phyloP scores from a whole-genome alignment of 108 stramenopile species.

The Nannochloropsis gaditana region DNA sequence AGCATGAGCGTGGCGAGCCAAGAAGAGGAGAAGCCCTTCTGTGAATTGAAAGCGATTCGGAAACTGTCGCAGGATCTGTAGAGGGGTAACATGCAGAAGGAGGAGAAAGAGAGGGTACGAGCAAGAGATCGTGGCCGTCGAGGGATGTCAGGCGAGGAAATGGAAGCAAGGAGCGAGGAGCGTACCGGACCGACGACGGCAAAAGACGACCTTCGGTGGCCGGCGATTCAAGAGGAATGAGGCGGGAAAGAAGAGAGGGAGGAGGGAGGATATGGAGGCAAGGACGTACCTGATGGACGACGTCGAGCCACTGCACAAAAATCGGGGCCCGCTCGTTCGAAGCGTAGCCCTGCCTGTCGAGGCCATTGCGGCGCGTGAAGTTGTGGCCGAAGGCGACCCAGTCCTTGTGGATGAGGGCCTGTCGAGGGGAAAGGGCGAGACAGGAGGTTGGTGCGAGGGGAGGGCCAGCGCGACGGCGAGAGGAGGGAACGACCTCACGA shows the following conservation, averaged over 20 bases:
- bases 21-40: background rate
- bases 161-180: background rate
- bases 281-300: conserved; percentile 71
- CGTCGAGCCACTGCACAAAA: conserved; percentile 96
- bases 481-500: background rate
- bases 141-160: background rate
- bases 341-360: conserved; percentile 55
- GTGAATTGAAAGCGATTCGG: background rate
- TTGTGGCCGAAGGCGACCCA: conserved; percentile 96
- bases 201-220: no score
- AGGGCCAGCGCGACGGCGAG: background rate
- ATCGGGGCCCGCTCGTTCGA: conserved; percentile 79
- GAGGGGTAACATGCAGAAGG: background rate
- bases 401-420: conserved; percentile 91
- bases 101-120: background rate
- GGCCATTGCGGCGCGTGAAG: conserved; percentile 78
- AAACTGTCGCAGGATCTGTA: conserved; percentile 20
- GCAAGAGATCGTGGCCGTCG: background rate
- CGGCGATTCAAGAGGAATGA: background rate
- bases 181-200: no score
- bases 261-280: background rate
- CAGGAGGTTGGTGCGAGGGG: background rate
- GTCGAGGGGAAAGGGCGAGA: background rate
- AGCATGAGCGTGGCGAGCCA: background rate
- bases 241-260: background rate